Evolutionary conservation across 2,329 filamentous ascomycete genomes (phyloP).

Genomic region (Diaporthe destruens): DNA sequence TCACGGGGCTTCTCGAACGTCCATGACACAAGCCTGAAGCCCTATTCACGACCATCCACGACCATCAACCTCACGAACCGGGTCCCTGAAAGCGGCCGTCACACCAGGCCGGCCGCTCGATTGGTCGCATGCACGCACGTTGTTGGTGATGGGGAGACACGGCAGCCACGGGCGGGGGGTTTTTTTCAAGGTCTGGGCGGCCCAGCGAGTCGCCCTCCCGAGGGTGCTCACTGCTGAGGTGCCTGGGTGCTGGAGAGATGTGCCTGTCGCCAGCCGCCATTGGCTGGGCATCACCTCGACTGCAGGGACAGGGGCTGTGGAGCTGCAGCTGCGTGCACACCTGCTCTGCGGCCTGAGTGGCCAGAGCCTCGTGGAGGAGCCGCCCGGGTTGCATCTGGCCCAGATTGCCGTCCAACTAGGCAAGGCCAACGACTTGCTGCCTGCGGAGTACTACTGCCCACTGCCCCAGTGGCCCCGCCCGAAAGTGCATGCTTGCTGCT

Average conservation of each 20-base stretch:
- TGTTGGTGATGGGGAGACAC: slow-evolving; percentile 30
- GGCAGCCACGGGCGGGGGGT: not conserved
- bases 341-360: slow-evolving; percentile 30
- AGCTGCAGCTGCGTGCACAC: slow-evolving; percentile 33
- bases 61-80: not conserved
- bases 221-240: not conserved
- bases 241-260: slow-evolving; percentile 27
- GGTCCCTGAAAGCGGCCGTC: slow-evolving; percentile 30
- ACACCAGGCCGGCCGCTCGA: slow-evolving; percentile 18
- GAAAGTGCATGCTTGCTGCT: not conserved
- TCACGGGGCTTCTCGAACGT: slow-evolving; percentile 27
- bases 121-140: slow-evolving; percentile 22
- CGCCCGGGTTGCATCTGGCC: slow-evolving; percentile 28
- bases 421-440: slow-evolving; percentile 8
- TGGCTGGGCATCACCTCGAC: slow-evolving; percentile 15
- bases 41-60: not conserved
- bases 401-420: slow-evolving; percentile 17
- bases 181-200: not conserved
- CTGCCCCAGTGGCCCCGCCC: not conserved
- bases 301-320: slow-evolving; percentile 35
- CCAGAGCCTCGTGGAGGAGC: slow-evolving; percentile 26
- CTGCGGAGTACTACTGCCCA: not conserved
- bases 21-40: slow-evolving; percentile 25
- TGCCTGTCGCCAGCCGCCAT: not conserved
- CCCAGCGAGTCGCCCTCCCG: slow-evolving; percentile 37